Evolutionary conservation across 73 alveolate genomes (phyloP).

Genomic region (Blepharisma japonicum): DNA sequence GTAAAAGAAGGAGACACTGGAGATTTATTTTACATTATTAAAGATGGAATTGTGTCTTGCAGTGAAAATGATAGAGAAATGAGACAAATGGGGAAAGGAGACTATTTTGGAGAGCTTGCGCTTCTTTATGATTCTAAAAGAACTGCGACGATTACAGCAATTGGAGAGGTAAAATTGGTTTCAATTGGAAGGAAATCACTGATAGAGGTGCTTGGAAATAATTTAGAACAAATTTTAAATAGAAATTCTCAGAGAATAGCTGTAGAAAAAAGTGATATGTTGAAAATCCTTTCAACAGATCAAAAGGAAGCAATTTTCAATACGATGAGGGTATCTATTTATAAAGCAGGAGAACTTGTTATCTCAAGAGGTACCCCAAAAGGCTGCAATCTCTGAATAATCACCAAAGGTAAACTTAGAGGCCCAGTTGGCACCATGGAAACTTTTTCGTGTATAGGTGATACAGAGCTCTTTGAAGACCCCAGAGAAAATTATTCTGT

Average conservation of each 20-base stretch:
- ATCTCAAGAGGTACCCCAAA: neutral
- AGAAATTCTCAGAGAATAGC: neutral
- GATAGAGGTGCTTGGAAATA: neutral
- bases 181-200: neutral
- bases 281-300: neutral
- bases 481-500: neutral
- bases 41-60: conserved; percentile 11
- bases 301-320: neutral
- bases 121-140: conserved; percentile 8
- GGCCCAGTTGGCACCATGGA: neutral
- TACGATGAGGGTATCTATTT: neutral
- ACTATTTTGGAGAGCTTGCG: conserved; percentile 6
- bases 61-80: neutral
- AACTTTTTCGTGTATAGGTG: neutral
- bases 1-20: conserved; percentile 13
- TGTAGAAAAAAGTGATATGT: neutral
- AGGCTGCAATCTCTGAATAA: neutral
- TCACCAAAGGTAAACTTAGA: neutral
- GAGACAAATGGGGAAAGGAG: neutral
- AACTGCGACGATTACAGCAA: conserved; percentile 6
- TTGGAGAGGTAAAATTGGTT: neutral
- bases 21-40: conserved; percentile 10
- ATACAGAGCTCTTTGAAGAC: neutral
- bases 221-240: neutral
- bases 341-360: neutral